phyloP scores from a whole-genome alignment of 192 early-diverging fungal genomes.

The Mortierella hygrophila region DNA sequence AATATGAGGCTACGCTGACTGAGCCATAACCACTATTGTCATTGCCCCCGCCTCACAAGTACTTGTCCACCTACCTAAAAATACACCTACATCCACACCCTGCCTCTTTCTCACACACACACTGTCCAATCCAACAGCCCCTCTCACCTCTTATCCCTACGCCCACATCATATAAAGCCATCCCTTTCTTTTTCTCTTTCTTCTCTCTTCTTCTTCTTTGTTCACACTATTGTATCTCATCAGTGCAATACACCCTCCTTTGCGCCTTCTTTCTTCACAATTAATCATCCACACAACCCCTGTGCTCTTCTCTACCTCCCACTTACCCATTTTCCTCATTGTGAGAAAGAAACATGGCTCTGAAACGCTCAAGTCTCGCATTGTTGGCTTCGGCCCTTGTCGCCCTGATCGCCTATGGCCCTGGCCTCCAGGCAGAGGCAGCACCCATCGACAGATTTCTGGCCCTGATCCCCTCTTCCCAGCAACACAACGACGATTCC shows the following conservation, averaged over 20 bases:
- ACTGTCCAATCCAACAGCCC: background rate
- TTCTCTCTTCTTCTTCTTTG: background rate
- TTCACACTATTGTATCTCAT: background rate
- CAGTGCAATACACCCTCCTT: too few species aligned
- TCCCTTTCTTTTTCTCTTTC: background rate
- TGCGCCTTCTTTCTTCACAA: background rate
- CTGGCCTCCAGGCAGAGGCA: conserved; percentile 3
- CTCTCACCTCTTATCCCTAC: background rate
- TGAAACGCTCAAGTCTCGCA: conserved; percentile 19
- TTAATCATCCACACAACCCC: background rate
- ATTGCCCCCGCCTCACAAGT: background rate
- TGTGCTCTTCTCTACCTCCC: background rate
- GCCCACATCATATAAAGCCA: background rate
- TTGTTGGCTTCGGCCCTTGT: background rate
- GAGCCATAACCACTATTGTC: background rate
- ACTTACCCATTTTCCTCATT: background rate
- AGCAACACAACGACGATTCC: background rate
- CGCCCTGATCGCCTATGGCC: background rate
- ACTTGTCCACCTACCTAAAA: background rate
- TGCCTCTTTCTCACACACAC: background rate
- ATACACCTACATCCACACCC: background rate
- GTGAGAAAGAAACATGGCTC: background rate
- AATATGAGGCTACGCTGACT: background rate
- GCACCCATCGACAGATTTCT: conserved; percentile 29
- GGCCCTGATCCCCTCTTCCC: background rate